Percentiles rank a stretch among this genome's conserved stretches.
Conservation (phyloP, 1,284 basidiomycete genomes). For the Inonotus obliquus region DNA sequence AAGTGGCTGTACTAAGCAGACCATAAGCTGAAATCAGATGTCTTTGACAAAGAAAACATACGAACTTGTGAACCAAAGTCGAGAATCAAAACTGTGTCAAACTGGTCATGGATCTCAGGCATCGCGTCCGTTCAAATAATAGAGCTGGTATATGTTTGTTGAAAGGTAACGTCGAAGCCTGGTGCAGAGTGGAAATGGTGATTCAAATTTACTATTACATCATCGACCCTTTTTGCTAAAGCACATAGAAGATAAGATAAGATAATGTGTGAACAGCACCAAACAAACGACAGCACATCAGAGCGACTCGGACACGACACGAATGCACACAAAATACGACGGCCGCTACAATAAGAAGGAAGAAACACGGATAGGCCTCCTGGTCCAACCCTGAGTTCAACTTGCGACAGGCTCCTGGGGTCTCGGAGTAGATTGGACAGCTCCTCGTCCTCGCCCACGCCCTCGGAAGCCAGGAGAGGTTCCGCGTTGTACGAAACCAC, state of each 20-base stretch:
- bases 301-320: neutral
- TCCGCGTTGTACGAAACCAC: conserved; percentile 28
- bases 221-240: neutral
- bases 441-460: conserved; percentile 35
- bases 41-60: neutral
- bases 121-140: conserved; percentile 31
- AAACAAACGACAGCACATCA: neutral
- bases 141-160: neutral
- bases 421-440: neutral
- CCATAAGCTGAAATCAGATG: conserved; percentile 1
- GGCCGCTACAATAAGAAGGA: too few relatives aligned
- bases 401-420: neutral
- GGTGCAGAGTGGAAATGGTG: neutral
- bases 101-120: conserved; percentile 90
- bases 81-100: conserved; percentile 94
- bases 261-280: neutral
- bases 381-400: neutral
- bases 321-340: neutral
- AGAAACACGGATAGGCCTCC: too few relatives aligned
- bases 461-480: conserved; percentile 33
- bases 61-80: conserved; percentile 96
- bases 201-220: neutral
- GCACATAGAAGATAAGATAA: neutral
- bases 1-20: conserved; percentile 87
- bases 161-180: neutral